Conservation (phyloP, 495 filamentous ascomycete genomes). For the Physcia stellaris region DNA sequence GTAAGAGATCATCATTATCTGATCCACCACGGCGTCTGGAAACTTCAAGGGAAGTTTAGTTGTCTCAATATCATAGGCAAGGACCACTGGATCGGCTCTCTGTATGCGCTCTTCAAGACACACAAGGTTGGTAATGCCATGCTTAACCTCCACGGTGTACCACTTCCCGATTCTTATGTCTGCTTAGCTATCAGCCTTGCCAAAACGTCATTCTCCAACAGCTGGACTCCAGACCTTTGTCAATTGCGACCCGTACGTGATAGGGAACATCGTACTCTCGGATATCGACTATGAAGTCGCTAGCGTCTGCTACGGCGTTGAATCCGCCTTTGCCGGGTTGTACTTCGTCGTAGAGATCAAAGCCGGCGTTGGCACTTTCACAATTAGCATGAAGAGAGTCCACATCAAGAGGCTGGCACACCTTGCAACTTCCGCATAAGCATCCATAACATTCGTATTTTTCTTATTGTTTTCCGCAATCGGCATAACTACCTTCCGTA, state of each 20-base stretch:
- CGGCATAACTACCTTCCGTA: conserved; percentile 69
- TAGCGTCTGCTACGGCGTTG: conserved; percentile 74
- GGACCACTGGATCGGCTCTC: conserved; percentile 84
- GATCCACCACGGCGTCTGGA: conserved; percentile 88
- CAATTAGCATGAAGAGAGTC: conserved; percentile 15
- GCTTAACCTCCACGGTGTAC: conserved; percentile 92
- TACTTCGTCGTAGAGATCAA: conserved; percentile 93
- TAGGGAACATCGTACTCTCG: conserved; percentile 99
- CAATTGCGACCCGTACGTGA: conserved; percentile 96
- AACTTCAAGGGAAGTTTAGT: conserved; percentile 96
- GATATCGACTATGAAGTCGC: conserved; percentile 97
- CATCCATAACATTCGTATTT: conserved; percentile 89
- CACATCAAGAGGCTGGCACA: conserved; percentile 17
- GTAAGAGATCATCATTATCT: conserved; percentile 99
- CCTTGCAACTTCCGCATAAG: conserved; percentile 92
- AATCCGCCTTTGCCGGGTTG: conserved; percentile 70
- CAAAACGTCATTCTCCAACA: too few species aligned
- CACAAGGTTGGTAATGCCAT: conserved; percentile 66
- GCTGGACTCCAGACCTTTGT: conserved; percentile 52
- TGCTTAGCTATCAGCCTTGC: conserved; percentile 20
- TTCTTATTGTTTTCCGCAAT: conserved; percentile 95
- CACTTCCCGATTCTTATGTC: conserved; percentile 94
- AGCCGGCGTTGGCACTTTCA: conserved; percentile 64
- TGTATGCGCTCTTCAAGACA: conserved; percentile 80
- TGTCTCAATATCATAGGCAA: conserved; percentile 98